Base-by-base conservation (phyloP, 495 filamentous ascomycete genomes). In the Cairneyella variabilis region DNA sequence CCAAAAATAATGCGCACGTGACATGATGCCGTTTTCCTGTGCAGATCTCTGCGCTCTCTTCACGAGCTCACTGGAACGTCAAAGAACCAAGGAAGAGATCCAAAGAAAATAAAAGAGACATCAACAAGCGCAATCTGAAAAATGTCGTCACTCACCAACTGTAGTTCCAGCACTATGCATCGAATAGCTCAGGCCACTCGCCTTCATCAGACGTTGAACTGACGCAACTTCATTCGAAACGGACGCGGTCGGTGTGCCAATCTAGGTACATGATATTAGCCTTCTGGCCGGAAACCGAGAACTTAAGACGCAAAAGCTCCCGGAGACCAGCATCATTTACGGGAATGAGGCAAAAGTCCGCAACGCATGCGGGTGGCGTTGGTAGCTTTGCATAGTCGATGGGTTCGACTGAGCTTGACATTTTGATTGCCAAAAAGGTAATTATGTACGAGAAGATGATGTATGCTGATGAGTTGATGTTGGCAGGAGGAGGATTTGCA, bases 141-240 rank as follows among this genome's bases (percentile, higher is more conserved):
- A 23, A 30, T 30, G 26, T 0, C n/a, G 41, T 21, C 20, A 78
- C 82, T 39, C 71, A 95, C 91, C 91, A 32, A 97, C 79, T 0
- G 92, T 96, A 0, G 91, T 97, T 16, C 92, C 92, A 5, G 61
- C 54, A 2, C 88, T 90, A 65, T 96, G 92, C 90, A 97, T 92
- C 44, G 78, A 80, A 64, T 90, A 92, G 40, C 77, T 83, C 58
- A 97, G 62, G 7, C 88, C 89, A 53, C 84, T 90, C 46, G 76
- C 79, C 62, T 85, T 80, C 59, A 98, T 77, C 16, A 98, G 74
- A n/a, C 83, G 77, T 66, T 97, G 92, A 38, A 98, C 90, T 36
- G 86, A 83, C 36, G 93, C 91, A 27, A 98, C 80, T 67, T 97
- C 88, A 43, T 83, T 75, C 1, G 90, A 90, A 18, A 98, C 91